These are phyloP conservation scores for Metschnikowia peoriensis DNA, from an alignment of 805 yeast genomes.

Conservation along the genomic window DNA sequence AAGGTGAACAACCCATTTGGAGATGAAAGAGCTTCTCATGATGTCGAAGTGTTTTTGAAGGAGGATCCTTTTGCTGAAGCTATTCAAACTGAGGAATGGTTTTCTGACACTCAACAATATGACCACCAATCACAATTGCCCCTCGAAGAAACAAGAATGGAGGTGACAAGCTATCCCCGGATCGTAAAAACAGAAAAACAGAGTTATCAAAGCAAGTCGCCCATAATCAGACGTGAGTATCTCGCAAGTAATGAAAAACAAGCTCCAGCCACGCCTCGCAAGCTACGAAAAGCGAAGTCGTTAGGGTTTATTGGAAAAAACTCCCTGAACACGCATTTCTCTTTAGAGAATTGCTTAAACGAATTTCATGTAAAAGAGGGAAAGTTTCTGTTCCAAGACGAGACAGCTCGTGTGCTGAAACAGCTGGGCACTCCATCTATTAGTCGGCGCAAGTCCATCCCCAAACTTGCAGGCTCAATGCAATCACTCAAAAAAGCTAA, in stretches of 20 bases:
- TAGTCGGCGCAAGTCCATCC: slow-evolving; percentile 8
- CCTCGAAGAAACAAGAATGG: neutral
- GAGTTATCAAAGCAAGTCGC: neutral
- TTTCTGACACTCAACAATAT: neutral
- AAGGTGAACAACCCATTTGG: neutral
- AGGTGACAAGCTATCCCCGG: neutral
- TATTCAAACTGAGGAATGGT: neutral
- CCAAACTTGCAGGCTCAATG: slow-evolving; percentile 7
- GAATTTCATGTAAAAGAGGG: slow-evolving; percentile 17
- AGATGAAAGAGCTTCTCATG: neutral
- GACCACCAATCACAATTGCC: neutral
- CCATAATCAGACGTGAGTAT: neutral
- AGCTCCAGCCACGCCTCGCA: neutral
- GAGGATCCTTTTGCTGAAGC: slow-evolving; percentile 3
- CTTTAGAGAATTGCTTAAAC: slow-evolving; percentile 17
- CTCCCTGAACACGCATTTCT: slow-evolving; percentile 11
- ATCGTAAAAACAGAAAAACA: neutral
- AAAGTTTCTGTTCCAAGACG: slow-evolving; percentile 17
- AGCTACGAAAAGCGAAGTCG: slow-evolving; percentile 9
- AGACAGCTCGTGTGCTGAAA: slow-evolving; percentile 15
- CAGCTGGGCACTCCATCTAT: slow-evolving; percentile 9
- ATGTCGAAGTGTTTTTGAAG: slow-evolving; percentile 1
- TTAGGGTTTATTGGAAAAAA: slow-evolving; percentile 4
- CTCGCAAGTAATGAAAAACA: neutral
- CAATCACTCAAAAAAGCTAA: slow-evolving; percentile 11